phyloP scores from a whole-genome alignment of 2,329 filamentous ascomycete species.

The Sordariomycetes sp. region DNA sequence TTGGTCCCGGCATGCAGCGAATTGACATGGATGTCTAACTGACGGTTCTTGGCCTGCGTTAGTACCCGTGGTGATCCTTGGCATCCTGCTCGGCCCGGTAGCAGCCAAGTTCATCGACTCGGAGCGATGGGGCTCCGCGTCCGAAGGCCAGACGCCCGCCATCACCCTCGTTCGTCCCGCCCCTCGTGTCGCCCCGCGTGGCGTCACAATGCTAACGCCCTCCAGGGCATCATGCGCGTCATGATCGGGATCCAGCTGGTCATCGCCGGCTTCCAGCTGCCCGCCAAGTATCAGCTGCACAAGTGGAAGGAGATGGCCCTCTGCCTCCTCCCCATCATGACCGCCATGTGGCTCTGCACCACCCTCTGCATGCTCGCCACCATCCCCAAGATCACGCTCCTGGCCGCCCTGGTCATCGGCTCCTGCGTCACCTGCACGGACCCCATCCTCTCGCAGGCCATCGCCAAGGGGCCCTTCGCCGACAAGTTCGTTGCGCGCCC shows the following conservation, averaged over 20 bases:
- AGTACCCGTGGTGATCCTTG: constrained; percentile 47
- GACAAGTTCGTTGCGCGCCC: constrained; percentile 49
- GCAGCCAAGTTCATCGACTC: constrained; percentile 40
- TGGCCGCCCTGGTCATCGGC: constrained; percentile 45
- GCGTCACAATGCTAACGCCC: not conserved
- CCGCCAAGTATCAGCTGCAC: constrained; percentile 38
- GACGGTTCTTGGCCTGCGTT: not conserved
- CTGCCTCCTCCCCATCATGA: constrained; percentile 48
- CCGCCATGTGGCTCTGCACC: constrained; percentile 50
- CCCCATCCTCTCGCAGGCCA: constrained; percentile 49
- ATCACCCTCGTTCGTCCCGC: constrained; percentile 24
- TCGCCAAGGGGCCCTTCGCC: constrained; percentile 52
- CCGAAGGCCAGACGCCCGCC: constrained; percentile 15
- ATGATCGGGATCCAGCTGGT: constrained; percentile 54
- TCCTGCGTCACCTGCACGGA: constrained; percentile 53
- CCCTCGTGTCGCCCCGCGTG: not conserved
- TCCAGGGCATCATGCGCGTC: constrained; percentile 32
- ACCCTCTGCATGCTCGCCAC: constrained; percentile 43
- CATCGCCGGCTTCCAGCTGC: constrained; percentile 52
- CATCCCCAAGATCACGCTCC: constrained; percentile 41
- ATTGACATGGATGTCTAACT: too few species aligned
- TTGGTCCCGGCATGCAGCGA: not conserved
- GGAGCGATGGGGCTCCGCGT: constrained; percentile 25
- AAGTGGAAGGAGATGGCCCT: constrained; percentile 43
- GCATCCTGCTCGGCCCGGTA: constrained; percentile 44